These are phyloP conservation scores for Viridothelium virens DNA, from an alignment of 495 filamentous ascomycete species.

Conservation along the genomic window DNA sequence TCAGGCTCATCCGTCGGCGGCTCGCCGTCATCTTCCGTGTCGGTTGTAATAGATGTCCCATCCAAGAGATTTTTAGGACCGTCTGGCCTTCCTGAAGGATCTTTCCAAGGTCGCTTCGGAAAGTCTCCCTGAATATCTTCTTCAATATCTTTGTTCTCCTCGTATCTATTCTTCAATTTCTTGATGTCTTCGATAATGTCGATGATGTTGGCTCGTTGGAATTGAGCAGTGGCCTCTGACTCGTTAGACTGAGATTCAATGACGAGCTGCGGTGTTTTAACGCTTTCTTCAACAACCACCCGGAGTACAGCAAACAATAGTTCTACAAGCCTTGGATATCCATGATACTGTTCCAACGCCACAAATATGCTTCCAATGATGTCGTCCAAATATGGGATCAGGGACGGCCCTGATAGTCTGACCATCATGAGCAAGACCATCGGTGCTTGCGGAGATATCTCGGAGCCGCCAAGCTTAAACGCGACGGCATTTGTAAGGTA, in stretches of 20 bases:
- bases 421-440: constrained; percentile 94
- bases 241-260: constrained; percentile 37
- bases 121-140: background rate
- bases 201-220: constrained; percentile 42
- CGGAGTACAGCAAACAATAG: constrained; percentile 73
- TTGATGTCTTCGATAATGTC: background rate
- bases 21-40: constrained; percentile 20
- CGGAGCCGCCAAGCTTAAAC: constrained; percentile 80
- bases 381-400: constrained; percentile 89
- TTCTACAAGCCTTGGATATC: constrained; percentile 80
- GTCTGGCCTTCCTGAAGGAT: background rate
- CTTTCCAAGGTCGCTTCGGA: constrained; percentile 23
- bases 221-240: background rate
- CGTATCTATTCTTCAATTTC: background rate
- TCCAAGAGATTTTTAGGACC: constrained; percentile 2
- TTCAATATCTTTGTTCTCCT: background rate
- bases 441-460: constrained; percentile 83
- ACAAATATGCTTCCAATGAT: constrained; percentile 82
- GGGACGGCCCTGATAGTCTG: constrained; percentile 65
- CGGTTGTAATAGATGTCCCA: background rate
- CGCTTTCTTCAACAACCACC: constrained; percentile 73
- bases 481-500: constrained; percentile 93
- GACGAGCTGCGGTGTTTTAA: constrained; percentile 53
- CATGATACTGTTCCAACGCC: constrained; percentile 85
- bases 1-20: constrained; percentile 53